Base-by-base conservation (phyloP, 352 stramenopile species). In the Globisporangium solare region DNA sequence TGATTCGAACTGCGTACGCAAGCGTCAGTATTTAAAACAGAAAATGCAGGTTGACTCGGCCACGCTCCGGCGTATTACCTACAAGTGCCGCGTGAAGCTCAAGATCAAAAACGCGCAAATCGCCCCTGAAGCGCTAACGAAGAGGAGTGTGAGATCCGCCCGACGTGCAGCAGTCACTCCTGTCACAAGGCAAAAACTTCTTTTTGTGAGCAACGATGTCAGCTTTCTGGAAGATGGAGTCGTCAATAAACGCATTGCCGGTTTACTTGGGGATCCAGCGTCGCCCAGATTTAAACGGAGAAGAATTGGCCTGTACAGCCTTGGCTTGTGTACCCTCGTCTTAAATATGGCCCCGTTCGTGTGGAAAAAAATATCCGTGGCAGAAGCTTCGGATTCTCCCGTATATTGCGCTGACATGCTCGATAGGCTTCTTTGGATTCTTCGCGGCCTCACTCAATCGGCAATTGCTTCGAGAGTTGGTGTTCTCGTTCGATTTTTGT, bases 401-500 rank as follows among this genome's bases (percentile, higher is more conserved):
- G 40, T 17, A 47, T 17, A 21, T 27, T 1, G 59, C 63, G 6
- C 43, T 69, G 2, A 17, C 24, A 0, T 59, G 56, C 8, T 60
- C 63, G 12, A 12, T 52, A 4, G 13, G 54, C 14, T 74, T 73
- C 40, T 61, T 45, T 37, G 50, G 4, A 12, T 31, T 51, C 15
- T 24, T 54, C 1, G 45, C 48, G 6, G 39, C 32, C 2, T 45
- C 64, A 35, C 68, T 60, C 35, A 58, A 75, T 35, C 61, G 58
- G 0, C 57, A 70, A 24, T 46, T 77, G 27, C 60, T 76, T 40
- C 51, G 61, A 10, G 58, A 61, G 15, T 45, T 75, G 27, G 35
- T 71, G 15, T 63, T 64, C n/a, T 75, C 66, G 22, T 80, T 80
- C 45, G 71, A 80, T 41, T 73, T 75, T 32, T 41, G 53, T 3